Conservation (phyloP, 31 red algal species). For the Asparagopsis taxiformis region DNA sequence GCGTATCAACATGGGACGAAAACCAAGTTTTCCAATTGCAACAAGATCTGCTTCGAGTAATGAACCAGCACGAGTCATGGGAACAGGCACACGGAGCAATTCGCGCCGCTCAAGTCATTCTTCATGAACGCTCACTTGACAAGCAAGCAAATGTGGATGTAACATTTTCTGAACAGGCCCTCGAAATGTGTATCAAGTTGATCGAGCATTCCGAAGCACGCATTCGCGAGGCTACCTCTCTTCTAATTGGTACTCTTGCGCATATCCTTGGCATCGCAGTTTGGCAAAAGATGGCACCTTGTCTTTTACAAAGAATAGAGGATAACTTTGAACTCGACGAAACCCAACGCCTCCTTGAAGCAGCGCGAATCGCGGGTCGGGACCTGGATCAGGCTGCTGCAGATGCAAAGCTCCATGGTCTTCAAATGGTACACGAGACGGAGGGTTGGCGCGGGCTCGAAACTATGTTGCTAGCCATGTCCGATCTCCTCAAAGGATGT, state of each 20-base stretch:
- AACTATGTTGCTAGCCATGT: slow-evolving; percentile 47
- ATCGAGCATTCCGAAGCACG: slow-evolving; percentile 49
- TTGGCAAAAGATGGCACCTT: slow-evolving; percentile 32
- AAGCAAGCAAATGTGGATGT: neutral
- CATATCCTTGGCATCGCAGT: slow-evolving; percentile 17
- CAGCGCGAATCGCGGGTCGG: slow-evolving; percentile 37
- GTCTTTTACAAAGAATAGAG: slow-evolving; percentile 34
- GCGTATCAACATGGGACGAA: no score
- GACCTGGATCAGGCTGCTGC: slow-evolving; percentile 41
- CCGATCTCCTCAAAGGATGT: slow-evolving; percentile 41
- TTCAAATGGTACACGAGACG: slow-evolving; percentile 80
- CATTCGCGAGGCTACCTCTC: slow-evolving; percentile 32
- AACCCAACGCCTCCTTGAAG: slow-evolving; percentile 47
- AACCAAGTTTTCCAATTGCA: no score
- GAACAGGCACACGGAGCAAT: no score
- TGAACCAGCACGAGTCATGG: no score
- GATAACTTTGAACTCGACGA: slow-evolving; percentile 55
- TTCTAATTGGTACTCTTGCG: slow-evolving; percentile 29
- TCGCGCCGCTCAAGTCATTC: no score
- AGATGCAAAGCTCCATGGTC: slow-evolving; percentile 34
- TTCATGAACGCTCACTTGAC: no score
- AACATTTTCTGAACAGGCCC: neutral
- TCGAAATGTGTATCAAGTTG: slow-evolving; percentile 1
- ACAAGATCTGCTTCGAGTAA: no score
- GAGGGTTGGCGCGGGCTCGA: slow-evolving; percentile 86